phyloP scores from a whole-genome alignment of 345 rosid species.

The Lumnitzera racemosa region DNA sequence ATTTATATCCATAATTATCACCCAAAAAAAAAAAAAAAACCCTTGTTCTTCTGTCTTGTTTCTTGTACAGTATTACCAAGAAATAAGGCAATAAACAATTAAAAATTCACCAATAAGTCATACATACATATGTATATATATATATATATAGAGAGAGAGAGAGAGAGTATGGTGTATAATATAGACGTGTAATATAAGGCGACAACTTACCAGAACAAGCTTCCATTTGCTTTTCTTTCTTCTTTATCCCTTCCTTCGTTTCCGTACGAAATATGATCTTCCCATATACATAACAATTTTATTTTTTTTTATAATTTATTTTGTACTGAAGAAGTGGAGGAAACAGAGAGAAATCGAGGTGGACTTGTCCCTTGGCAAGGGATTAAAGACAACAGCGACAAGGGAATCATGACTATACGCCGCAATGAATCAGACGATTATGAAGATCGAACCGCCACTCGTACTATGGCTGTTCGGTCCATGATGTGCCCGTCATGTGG shows the following conservation, averaged over 20 bases:
- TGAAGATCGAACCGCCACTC: constrained; percentile 1
- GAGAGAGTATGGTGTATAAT: too few species aligned
- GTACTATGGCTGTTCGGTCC: constrained; percentile 9
- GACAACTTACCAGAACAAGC: constrained; percentile 4
- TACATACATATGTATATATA: too few species aligned
- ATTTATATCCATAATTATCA: not conserved
- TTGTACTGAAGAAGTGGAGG: not conserved
- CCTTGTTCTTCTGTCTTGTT: not conserved
- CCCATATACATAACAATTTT: not conserved
- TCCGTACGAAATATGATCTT: not conserved
- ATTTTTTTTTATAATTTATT: not conserved
- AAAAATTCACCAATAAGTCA: too few species aligned
- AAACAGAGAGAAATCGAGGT: not conserved
- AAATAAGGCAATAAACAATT: too few species aligned
- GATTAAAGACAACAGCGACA: too few species aligned
- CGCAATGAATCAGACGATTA: constrained; percentile 5
- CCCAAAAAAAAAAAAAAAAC: not conserved
- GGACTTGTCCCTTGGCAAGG: too few species aligned
- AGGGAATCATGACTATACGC: not conserved
- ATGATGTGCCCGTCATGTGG: constrained; percentile 79
- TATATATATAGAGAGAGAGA: too few species aligned
- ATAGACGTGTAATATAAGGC: too few species aligned
- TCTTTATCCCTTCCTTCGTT: not conserved
- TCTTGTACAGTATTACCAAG: too few species aligned
- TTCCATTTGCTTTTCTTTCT: not conserved